Base-by-base conservation (phyloP, 2,329 filamentous ascomycete species). In the Diaporthe vaccinii region DNA sequence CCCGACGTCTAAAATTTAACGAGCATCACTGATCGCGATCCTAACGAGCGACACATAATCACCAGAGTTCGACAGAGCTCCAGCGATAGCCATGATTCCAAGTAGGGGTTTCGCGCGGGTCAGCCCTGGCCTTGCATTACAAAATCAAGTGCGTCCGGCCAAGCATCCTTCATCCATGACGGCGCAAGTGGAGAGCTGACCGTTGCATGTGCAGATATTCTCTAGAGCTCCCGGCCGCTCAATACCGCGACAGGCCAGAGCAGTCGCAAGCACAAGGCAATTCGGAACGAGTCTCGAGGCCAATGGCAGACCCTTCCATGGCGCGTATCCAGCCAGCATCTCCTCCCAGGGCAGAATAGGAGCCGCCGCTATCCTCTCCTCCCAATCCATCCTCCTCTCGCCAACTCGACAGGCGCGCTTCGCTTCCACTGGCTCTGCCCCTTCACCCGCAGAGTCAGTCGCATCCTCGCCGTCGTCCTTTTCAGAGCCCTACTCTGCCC, bases 101-200 rank as follows among this genome's bases (percentile, higher is more conserved):
- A 87, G 88, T 78, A 87, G 86, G 86, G 87, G 88, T 78, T 79
- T 91, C 73, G 84, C 86, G 77, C 87, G 85, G 83, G 84, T 86
- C 75, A 82, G 83, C 80, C 84, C 85, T 72, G 83, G 85, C 78
- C 82, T 86, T 78, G 84, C 83, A 80, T 79, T 85, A 79, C 81
- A 84, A 80, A 81, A 79, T 78, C 78, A 82, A 80, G 82, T 86
- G 81, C 77, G 79, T 79, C 53, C 25, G 8, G 53, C 25, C 20
- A 36, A 55, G 25, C 17, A 55, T 10, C 17, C 28, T 7, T 5
- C 20, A 20, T 31, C 59, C 34, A 65, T 36, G 61, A 57, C 39
- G 4, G 10, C 31, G n/a, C 25, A 41, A 22, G 5, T n/a, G 15
- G 51, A 34, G 12, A 25, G 49, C 62, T 73, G 49, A 72, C 57